phyloP scores from a whole-genome alignment of 2,329 filamentous ascomycete species.

The Xylaria arbuscula region DNA sequence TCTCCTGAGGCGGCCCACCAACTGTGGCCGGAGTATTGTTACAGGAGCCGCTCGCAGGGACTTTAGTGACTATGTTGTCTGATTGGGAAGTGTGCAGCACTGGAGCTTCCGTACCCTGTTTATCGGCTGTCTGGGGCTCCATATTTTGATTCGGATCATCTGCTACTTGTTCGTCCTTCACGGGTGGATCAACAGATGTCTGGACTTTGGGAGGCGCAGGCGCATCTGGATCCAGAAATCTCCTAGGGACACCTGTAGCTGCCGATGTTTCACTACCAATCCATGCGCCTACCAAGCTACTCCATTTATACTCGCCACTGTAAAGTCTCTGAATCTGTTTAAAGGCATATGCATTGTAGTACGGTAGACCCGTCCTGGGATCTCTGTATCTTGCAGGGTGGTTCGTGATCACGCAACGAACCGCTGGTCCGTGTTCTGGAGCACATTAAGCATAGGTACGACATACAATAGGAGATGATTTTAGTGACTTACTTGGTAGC shows the following conservation, averaged over 20 bases:
- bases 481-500: constrained; percentile 61
- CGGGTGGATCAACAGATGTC: constrained; percentile 28
- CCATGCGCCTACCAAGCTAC: constrained; percentile 82
- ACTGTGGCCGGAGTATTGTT: constrained; percentile 2
- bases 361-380: constrained; percentile 83
- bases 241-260: constrained; percentile 80
- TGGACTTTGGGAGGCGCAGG: constrained; percentile 47
- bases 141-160: constrained; percentile 25
- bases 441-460: constrained; percentile 36
- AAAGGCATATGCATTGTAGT: constrained; percentile 82
- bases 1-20: constrained; percentile 1
- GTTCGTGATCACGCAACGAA: constrained; percentile 84
- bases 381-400: constrained; percentile 85
- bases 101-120: background rate
- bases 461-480: background rate
- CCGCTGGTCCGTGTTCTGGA: constrained; percentile 61
- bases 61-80: constrained; percentile 1
- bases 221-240: constrained; percentile 68
- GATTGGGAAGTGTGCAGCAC: background rate
- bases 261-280: constrained; percentile 74
- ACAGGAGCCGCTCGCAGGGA: background rate
- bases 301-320: constrained; percentile 83
- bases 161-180: constrained; percentile 13
- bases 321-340: constrained; percentile 81
- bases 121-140: background rate